Evolutionary conservation across 192 early-diverging fungal genomes (phyloP).

Genomic region (Coemansia sp.): DNA sequence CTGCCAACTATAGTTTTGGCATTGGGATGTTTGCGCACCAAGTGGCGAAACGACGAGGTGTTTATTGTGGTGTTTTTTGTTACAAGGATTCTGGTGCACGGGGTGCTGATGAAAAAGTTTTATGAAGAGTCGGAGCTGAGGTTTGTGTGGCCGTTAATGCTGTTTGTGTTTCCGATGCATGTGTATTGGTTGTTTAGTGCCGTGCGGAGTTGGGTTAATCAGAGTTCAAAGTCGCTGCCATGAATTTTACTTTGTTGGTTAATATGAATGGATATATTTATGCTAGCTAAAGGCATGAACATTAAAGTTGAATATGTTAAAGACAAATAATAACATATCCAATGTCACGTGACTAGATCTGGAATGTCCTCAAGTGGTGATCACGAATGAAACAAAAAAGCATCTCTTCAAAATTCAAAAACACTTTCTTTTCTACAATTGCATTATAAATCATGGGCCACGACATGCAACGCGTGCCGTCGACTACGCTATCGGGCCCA

Average conservation of each 20-base stretch:
- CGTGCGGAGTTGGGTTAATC: neutral
- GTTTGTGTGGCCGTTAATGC: constrained; percentile 33
- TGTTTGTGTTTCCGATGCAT: constrained; percentile 55
- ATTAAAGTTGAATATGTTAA: no score
- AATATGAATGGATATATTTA: no score
- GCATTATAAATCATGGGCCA: no score
- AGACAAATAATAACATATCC: no score
- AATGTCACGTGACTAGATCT: no score
- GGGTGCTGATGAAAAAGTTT: constrained; percentile 37
- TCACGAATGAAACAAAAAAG: no score
- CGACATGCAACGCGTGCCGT: constrained; percentile 42
- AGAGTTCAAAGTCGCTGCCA: no score
- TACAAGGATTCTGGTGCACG: constrained; percentile 61
- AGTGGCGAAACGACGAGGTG: constrained; percentile 53
- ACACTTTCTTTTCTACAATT: no score
- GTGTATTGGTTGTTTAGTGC: constrained; percentile 58
- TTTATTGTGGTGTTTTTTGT: constrained; percentile 58
- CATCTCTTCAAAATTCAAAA: no score
- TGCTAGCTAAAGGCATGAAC: no score
- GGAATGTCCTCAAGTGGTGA: no score
- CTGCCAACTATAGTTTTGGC: constrained; percentile 61
- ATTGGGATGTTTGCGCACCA: constrained; percentile 51
- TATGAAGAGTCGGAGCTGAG: constrained; percentile 22
- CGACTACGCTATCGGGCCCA: constrained; percentile 10
- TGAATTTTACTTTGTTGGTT: no score